Conservation (phyloP, 192 early-diverging fungal species). For the Coemansia sp. region DNA sequence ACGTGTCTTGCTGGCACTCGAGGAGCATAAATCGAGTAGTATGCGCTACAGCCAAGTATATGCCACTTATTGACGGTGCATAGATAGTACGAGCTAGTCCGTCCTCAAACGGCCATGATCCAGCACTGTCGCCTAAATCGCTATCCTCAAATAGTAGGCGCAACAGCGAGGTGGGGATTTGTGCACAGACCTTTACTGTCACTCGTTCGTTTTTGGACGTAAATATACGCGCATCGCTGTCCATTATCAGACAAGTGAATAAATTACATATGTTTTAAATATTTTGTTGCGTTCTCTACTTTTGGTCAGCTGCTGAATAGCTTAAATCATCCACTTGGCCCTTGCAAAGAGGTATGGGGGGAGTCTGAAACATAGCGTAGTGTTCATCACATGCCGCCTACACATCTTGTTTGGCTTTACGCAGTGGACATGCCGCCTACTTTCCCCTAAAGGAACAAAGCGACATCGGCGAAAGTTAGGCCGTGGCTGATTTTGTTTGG, state of each 20-base stretch:
- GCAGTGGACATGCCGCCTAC: no score
- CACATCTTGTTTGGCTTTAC: no score
- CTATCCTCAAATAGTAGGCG: constrained; percentile 35
- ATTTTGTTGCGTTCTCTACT: not conserved
- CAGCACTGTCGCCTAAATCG: not conserved
- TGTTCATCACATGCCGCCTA: no score
- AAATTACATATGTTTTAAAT: no score
- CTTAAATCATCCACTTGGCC: not conserved
- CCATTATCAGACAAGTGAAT: not conserved
- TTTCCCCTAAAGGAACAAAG: not conserved
- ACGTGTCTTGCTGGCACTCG: constrained; percentile 10
- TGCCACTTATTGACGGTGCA: constrained; percentile 31
- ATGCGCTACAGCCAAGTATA: constrained; percentile 32
- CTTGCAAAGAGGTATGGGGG: constrained; percentile 2
- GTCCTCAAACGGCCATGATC: constrained; percentile 3
- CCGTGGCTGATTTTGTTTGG: constrained; percentile 8
- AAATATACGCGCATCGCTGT: constrained; percentile 4
- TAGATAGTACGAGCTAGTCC: constrained; percentile 17
- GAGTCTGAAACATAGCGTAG: no score
- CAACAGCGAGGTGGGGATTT: constrained; percentile 30
- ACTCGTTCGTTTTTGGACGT: constrained; percentile 33
- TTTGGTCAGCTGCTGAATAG: not conserved
- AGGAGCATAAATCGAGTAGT: constrained; percentile 42
- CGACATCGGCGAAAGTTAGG: not conserved
- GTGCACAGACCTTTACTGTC: constrained; percentile 13